These are phyloP conservation scores for Passiflora organensis DNA, from an alignment of 345 rosid genomes.

Conservation along the genomic window DNA sequence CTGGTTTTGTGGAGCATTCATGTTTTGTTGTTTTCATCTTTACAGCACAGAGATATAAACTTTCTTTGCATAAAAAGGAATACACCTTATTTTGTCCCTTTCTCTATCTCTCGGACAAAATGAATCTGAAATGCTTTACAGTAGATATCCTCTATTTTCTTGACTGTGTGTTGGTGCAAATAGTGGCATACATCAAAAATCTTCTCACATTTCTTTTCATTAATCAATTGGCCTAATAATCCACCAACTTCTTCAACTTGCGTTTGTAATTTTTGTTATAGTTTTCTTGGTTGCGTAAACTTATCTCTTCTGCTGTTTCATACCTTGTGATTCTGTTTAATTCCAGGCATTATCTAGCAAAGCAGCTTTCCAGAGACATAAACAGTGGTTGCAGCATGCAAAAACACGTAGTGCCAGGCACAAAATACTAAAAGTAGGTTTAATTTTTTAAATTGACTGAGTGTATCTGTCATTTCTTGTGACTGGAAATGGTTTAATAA, in stretches of 20 bases:
- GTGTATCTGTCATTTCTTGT: neutral
- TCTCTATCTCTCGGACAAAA: neutral
- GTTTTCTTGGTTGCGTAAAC: too few relatives aligned
- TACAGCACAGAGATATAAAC: too few relatives aligned
- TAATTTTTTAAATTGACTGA: neutral
- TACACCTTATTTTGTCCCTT: neutral
- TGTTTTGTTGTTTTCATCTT: too few relatives aligned
- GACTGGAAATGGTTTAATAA: slow-evolving; percentile 1
- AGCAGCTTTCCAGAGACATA: slow-evolving; percentile 83
- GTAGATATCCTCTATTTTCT: neutral
- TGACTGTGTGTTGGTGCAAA: too few relatives aligned
- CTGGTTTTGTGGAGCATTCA: neutral
- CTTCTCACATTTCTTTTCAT: neutral
- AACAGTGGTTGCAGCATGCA: slow-evolving; percentile 88
- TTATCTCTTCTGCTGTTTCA: neutral
- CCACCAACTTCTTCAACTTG: neutral
- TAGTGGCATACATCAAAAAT: too few relatives aligned
- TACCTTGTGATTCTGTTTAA: neutral
- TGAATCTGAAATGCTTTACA: neutral
- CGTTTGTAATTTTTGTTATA: too few relatives aligned
- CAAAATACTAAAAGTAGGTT: slow-evolving; percentile 83
- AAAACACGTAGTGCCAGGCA: slow-evolving; percentile 93
- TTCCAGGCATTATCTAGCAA: slow-evolving; percentile 86
- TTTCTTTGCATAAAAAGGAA: neutral
- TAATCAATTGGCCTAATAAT: neutral